Base-by-base conservation (phyloP, 768 basidiomycete genomes). In the Lentinus tigrinus region DNA sequence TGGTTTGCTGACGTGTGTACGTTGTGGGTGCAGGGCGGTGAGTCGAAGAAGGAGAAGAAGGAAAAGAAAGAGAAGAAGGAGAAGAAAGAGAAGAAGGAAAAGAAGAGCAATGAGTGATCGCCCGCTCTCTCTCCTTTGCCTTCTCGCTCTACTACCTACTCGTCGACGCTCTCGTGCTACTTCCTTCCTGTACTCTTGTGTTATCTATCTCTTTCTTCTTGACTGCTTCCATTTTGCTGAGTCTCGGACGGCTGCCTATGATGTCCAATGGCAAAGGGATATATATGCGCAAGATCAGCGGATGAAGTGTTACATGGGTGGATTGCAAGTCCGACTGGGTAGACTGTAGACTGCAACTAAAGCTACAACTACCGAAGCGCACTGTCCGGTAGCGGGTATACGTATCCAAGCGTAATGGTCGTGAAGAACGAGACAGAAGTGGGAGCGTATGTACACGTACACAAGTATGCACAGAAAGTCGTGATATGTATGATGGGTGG, bases 41-140 rank as follows among this genome's bases (percentile, higher is more conserved):
- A 70, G 27, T 57, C 72, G n/a, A 70, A 69, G 53, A 74, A 73
- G 64, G 72, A 71, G 63, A 75, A 78, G 60, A 78, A 78, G 64
- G 66, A 67, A 38, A 65, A 70, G 56, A 67, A 67, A 47, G 62
- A 73, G 21, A 70, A 75, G 66, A 78, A 81, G 67, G 77, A 72
- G 31, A 71, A 84, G 64, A 77, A 81, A 63, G 84, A 84, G 70
- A 79, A 86, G 61, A 79, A 84, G 68, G 80, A 83, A 69, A 78
- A 84, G 69, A 81, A 84, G 70, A 78, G 79, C 65, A 70, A 72
- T 63, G 73, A 67, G 60, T 77, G 62, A 70, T 61, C 39, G 57
- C 48, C 11, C 47, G 31, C 52, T 28, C 52, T 17, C 49, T 40
- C 31, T 46, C 31, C n/a, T n/a, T 47, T 59, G 14, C 52, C 26